Base-by-base conservation (phyloP, 2,329 filamentous ascomycete genomes). In the Leptodontidium sp. region DNA sequence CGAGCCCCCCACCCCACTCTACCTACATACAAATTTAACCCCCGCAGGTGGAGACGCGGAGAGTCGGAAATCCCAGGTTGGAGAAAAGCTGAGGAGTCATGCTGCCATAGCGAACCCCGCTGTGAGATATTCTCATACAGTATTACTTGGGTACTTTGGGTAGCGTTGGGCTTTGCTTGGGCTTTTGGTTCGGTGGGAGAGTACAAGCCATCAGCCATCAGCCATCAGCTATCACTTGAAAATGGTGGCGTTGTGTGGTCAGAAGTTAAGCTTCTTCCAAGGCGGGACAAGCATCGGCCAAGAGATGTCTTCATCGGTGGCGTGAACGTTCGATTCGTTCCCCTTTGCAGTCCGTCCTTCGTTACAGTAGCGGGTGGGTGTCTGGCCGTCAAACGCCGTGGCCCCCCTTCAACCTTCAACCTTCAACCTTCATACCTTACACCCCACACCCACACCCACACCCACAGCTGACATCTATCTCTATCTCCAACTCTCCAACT, bases 351-450 rank as follows among this genome's bases (percentile, higher is more conserved):
- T 21, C 21, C 21, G 21, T 21, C 21, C 21, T 21, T 21, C 21
- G 29, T 4, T 32, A 6, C 29, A 32, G 29, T 3, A 32, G 29
- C 6, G 29, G 6, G 29, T 32, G 29, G 29, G 4, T 40, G 38
- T 40, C 15, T 58, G 53, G 17, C 53, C 53, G 53, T 58, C 53
- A 58, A 58, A 58, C 29, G 53, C 53, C 53, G 53, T n/a, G 5
- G 3, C 7, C 6, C n/a, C 17, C 7, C n/a, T 11, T 8, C 17
- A 21, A 21, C 21, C 29, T 14, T 11, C 14, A 40, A 38, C 9
- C n/a, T 12, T 11, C 17, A 21, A 21, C 21, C 21, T 21, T 21
- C 21, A 21, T 21, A 21, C 21, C 21, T 21, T 21, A 21, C 21
- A 21, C 21, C 21, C 21, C 21, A 21, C 21, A 21, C 21, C 21